A percentile compares a stretch with the other conserved stretches of the same genome.
Conservation (phyloP, 1,284 basidiomycete genomes). For the Spongispora temasekensis region DNA sequence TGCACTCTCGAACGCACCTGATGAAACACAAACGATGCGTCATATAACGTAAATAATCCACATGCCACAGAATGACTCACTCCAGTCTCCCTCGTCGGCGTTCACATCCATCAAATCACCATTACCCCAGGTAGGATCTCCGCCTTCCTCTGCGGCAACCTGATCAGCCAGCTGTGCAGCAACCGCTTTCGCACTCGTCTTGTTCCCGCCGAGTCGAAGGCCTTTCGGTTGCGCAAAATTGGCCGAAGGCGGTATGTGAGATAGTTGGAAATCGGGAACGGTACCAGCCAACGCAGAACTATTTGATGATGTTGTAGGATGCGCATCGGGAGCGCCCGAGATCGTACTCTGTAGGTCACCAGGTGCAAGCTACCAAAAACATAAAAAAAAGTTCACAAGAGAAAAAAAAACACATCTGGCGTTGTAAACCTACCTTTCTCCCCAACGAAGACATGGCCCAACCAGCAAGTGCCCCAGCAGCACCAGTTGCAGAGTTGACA, state of each 20-base stretch:
- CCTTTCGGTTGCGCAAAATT: constrained; percentile 45
- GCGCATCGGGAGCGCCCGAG: constrained; percentile 39
- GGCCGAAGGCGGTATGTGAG: constrained; percentile 12
- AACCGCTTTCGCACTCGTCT: constrained; percentile 41
- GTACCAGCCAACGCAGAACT: constrained; percentile 12
- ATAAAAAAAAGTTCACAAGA: background rate
- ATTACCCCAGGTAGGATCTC: constrained; percentile 63
- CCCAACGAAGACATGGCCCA: constrained; percentile 92
- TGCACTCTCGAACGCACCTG: constrained; percentile 84
- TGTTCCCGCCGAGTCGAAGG: constrained; percentile 70
- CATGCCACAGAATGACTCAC: constrained; percentile 43
- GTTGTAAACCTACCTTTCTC: constrained; percentile 55
- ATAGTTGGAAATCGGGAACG: constrained; percentile 10
- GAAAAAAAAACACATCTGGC: background rate
- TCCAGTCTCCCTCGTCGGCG: constrained; percentile 92
- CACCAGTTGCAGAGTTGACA: constrained; percentile 85
- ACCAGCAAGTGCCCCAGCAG: constrained; percentile 86
- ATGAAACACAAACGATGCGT: background rate
- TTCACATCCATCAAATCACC: constrained; percentile 90
- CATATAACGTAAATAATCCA: background rate
- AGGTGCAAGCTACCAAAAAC: constrained; percentile 54
- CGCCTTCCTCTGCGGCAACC: constrained; percentile 48
- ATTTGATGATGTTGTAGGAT: constrained; percentile 38
- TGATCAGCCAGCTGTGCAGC: constrained; percentile 62
- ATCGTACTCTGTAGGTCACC: constrained; percentile 74